Conservation (phyloP, 2,329 filamentous ascomycete species). For the Rugonectria rugulosa region DNA sequence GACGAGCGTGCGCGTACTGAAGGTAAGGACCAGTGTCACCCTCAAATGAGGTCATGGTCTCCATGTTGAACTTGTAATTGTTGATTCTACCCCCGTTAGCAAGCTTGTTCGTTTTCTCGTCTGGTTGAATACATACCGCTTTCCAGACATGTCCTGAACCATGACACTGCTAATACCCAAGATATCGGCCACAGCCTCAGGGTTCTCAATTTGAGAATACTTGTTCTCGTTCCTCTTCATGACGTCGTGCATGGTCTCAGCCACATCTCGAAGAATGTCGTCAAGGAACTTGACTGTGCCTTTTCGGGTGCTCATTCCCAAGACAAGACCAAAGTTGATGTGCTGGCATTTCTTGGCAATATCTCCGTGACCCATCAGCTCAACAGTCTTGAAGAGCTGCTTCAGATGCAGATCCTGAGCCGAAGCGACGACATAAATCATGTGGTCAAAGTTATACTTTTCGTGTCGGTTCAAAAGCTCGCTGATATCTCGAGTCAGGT, state of each 20-base stretch:
- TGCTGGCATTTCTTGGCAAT: conserved; percentile 74
- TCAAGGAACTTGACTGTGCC: conserved; percentile 77
- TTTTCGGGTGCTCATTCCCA: conserved; percentile 74
- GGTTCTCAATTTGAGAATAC: conserved; percentile 88
- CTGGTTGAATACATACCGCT: conserved; percentile 65
- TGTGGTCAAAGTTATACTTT: conserved; percentile 74
- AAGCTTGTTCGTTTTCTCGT: background rate
- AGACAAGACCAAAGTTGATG: conserved; percentile 77
- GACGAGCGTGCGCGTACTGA: conserved; percentile 81
- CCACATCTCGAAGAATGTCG: conserved; percentile 66
- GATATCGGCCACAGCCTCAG: conserved; percentile 81
- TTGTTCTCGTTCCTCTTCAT: conserved; percentile 93
- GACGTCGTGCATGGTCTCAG: conserved; percentile 96
- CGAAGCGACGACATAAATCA: conserved; percentile 80
- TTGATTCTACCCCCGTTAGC: conserved; percentile 56
- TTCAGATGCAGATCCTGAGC: conserved; percentile 77
- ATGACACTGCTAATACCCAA: conserved; percentile 95
- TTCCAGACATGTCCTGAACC: conserved; percentile 98
- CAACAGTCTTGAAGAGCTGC: conserved; percentile 79
- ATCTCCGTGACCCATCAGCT: conserved; percentile 73
- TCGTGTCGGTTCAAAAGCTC: conserved; percentile 72
- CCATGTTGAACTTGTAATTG: conserved; percentile 79
- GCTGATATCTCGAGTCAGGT: conserved; percentile 80
- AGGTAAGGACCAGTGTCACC: conserved; percentile 87
- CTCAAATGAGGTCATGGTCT: conserved; percentile 83